Base-by-base conservation (phyloP, 495 filamentous ascomycete genomes). In the Neurospora sp. region DNA sequence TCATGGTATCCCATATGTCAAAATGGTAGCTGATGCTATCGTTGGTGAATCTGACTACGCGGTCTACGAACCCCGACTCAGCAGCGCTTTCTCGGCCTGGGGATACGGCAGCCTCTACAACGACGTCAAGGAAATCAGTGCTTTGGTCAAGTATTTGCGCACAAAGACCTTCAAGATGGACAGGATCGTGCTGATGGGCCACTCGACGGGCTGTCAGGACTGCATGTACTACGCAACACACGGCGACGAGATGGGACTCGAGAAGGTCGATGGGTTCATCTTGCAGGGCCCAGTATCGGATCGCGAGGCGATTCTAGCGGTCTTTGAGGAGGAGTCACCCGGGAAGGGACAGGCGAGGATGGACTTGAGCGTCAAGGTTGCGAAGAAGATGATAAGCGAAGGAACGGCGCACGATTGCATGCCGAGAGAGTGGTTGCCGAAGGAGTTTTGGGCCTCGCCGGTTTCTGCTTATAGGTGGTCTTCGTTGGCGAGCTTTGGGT, bases 131-230 rank as follows among this genome's bases (percentile, higher is more conserved):
- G 93, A 99, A 80, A 86, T 97, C 62, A 87, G 85, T 0, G 82
- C 88, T 27, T 87, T 92, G 70, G 91, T 97, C n/a, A 79, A 84
- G 23, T 95, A 94, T 78, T 88, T 97, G 70, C 70, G 77, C 11
- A 66, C 23, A 3, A 85, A 85, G 4, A 72, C 66, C 16, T 80
- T 82, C 16, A 81, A 81, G 10, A 82, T 78, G 11, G 79, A 84
- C 12, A 93, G 91, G 78, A 84, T 97, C n/a, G 91, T 95, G 10
- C 80, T 98, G 12, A 89, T 99, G 87, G 96, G 96, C 11, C 93
- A 97, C 76, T 94, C 91, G 4, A 89, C 86, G 12, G 96, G 96
- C 3, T 93, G 92, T 74, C 96, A 86, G 83, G 94, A 97, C 78
- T 89, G 92, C 40, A 86, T 98, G 81, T 89, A 93, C 72, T 97